Evolutionary conservation across 2,329 filamentous ascomycete species (phyloP), one percentile per base, ranked within the genome.

Genomic region (Aspergillus terreus): DNA sequence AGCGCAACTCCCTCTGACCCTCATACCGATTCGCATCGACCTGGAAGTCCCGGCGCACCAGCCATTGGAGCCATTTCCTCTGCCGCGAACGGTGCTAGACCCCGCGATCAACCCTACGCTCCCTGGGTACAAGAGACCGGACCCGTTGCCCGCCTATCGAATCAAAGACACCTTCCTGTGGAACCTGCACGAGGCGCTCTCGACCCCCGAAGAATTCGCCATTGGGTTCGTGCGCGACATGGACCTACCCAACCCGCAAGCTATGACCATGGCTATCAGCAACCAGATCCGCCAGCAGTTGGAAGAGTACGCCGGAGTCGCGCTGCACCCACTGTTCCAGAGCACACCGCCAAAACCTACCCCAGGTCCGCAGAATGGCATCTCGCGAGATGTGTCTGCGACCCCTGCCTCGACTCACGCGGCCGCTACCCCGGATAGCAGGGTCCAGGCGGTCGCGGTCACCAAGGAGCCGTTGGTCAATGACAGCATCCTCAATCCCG

Each of bases 191-290:
- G 94, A 99, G 75, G 88, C 90, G 0, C 78, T 96, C 52, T 88
- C 92, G 47, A 99, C 94, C 0, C 95, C 94, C 1, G 94, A 99
- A 66, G 88, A 95, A 65, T 99, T 97, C 68, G 94, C 94, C n/a
- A 83, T 88, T 61, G 85, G 82, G 1, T 84, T 97, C 59, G 92
- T 95, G 1, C 90, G 95, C 58, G 94, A 99, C 67, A 80, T 99
- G 40, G 94, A 99, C 68, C 82, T 99, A 40, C 92, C 92, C 4
- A 86, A 89, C 54, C 82, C 86, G 47, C 79, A 80, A 14, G 72
- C 77, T 12, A 82, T 91, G 60, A 85, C 90, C 10, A 78, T 82
- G 55, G 87, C 92, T 58, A 95, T 99, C 64, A 92, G 91, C 72
- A 91, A 87, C 61, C 92, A 97, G 69, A 97, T 99, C 60, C 86